These are phyloP conservation scores for Inosperma sp. DNA, from an alignment of 768 basidiomycete genomes.

Conservation along the genomic window DNA sequence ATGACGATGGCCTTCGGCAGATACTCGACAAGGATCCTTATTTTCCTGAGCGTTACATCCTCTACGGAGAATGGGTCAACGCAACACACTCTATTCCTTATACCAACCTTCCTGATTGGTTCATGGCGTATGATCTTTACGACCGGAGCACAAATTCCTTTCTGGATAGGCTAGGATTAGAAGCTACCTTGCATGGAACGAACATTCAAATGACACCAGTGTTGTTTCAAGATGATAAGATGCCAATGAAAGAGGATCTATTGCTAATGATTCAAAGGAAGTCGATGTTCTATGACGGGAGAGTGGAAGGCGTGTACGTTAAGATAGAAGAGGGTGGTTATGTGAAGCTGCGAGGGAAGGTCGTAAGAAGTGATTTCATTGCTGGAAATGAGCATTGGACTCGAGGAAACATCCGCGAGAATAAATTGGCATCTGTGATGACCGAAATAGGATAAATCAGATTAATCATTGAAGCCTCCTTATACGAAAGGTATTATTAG, in stretches of 20 bases:
- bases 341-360: conserved; percentile 46
- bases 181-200: conserved; percentile 33
- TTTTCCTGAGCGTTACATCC: conserved; percentile 53
- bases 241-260: conserved; percentile 39
- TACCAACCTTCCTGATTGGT: conserved; percentile 47
- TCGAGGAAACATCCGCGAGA: conserved; percentile 29
- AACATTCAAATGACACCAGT: conserved; percentile 41
- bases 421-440: conserved; percentile 10
- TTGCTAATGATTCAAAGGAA: conserved; percentile 40
- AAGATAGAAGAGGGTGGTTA: conserved; percentile 43
- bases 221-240: conserved; percentile 35
- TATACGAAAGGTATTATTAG: no score
- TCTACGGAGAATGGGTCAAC: conserved; percentile 62
- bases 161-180: conserved; percentile 34
- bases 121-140: conserved; percentile 58
- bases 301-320: conserved; percentile 53
- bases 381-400: conserved; percentile 62
- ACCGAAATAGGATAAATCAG: no score
- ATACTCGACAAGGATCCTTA: conserved; percentile 46
- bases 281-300: conserved; percentile 43
- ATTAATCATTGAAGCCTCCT: not conserved
- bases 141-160: conserved; percentile 45
- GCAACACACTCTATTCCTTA: conserved; percentile 61
- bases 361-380: conserved; percentile 58
- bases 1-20: conserved; percentile 38